A percentile compares a stretch with the other conserved stretches of the same genome.
These are phyloP conservation scores for Solanum appendiculatum DNA, from an alignment of 257 asterid species.

Conservation along the genomic window DNA sequence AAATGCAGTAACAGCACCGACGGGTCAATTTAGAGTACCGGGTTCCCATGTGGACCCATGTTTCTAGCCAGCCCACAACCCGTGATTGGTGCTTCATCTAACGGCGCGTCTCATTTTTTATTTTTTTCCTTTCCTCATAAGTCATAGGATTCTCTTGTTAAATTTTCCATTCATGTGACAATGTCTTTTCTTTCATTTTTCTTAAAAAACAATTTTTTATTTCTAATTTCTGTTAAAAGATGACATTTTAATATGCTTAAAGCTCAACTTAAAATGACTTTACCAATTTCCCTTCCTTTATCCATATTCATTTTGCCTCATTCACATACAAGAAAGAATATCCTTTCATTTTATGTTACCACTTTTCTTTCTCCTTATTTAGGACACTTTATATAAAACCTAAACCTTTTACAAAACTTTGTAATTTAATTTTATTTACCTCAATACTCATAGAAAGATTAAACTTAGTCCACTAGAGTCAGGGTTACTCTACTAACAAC, in stretches of 20 bases:
- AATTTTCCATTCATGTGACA: not conserved
- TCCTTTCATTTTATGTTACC: not conserved
- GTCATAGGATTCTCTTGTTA: not conserved
- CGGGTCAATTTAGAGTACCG: not conserved
- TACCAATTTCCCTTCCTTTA: not conserved
- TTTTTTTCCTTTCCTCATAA: not conserved
- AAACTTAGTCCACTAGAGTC: not conserved
- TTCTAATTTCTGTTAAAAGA: not conserved
- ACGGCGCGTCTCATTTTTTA: constrained; percentile 11
- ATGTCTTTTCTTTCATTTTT: not conserved
- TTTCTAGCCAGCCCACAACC: too few species aligned
- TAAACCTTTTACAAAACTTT: not conserved
- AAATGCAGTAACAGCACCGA: constrained; percentile 5
- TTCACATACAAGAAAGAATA: not conserved
- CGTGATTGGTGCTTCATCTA: constrained; percentile 31
- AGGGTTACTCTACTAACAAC: not conserved
- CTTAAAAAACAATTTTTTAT: not conserved
- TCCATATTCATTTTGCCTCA: not conserved
- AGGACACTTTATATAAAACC: not conserved
- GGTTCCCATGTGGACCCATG: constrained; percentile 16
- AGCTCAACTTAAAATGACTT: not conserved
- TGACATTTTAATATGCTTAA: not conserved
- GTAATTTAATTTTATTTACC: not conserved
- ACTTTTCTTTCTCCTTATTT: not conserved
- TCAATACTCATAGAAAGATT: not conserved